Evolutionary conservation across 2,329 filamentous ascomycete genomes (phyloP).

Genomic region (Stemphylium vesicarium): DNA sequence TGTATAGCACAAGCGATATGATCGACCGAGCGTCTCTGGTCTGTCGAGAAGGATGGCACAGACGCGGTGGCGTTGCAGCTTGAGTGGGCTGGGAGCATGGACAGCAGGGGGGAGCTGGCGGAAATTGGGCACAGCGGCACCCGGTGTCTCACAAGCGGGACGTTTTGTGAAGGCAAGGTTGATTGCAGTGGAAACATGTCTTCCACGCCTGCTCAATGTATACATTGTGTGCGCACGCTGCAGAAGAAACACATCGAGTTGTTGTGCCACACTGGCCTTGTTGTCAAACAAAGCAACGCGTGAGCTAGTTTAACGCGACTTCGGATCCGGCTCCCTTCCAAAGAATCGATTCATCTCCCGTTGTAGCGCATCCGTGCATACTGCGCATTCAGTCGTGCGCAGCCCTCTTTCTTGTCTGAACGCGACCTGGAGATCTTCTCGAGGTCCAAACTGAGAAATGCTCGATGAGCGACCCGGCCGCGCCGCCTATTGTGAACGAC

Average conservation of each 20-base stretch:
- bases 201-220: neutral
- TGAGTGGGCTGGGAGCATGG: conserved; percentile 11
- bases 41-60: conserved; percentile 3
- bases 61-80: conserved; percentile 5
- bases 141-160: conserved; percentile 15
- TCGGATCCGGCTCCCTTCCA: conserved; percentile 4
- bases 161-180: conserved; percentile 9
- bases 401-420: conserved; percentile 19
- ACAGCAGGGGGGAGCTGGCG: conserved; percentile 15
- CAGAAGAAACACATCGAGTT: neutral
- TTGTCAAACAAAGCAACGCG: conserved; percentile 16
- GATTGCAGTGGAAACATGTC: conserved; percentile 6
- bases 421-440: conserved; percentile 26
- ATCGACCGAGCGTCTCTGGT: neutral
- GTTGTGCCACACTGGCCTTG: conserved; percentile 1
- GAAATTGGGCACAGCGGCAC: conserved; percentile 16
- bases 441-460: conserved; percentile 27
- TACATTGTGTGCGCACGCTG: conserved; percentile 1
- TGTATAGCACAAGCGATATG: conserved; percentile 6
- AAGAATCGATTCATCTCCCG: conserved; percentile 20
- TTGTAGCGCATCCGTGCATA: conserved; percentile 19
- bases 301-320: conserved; percentile 8
- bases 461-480: conserved; percentile 33
- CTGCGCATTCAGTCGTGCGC: conserved; percentile 21
- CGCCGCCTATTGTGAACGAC: conserved; percentile 24